These are phyloP conservation scores for Blastomyces gilchristii DNA, from an alignment of 2,329 filamentous ascomycete species.

Conservation along the genomic window DNA sequence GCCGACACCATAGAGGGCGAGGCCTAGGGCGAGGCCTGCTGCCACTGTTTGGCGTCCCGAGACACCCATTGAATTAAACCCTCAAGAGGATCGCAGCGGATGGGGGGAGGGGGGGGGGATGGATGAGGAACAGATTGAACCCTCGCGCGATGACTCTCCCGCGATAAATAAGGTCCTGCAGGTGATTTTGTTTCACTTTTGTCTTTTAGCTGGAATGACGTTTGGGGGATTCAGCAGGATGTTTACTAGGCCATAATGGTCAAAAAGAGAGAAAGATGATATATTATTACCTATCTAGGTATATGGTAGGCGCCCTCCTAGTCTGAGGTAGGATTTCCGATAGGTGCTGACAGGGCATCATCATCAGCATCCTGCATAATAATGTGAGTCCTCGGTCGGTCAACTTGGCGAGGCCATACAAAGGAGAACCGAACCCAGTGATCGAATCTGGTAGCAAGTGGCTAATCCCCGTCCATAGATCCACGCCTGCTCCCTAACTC, in stretches of 20 bases:
- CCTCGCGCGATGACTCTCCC: background rate
- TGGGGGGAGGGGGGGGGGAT: no score
- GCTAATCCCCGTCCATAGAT: background rate
- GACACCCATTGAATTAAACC: background rate
- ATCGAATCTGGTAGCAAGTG: background rate
- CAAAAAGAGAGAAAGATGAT: no score
- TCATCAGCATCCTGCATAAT: background rate
- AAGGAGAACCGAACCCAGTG: background rate
- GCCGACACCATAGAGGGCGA: background rate
- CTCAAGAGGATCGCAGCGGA: no score
- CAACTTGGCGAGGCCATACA: background rate
- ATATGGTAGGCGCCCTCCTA: no score
- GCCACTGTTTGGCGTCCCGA: background rate
- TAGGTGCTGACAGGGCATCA: no score
- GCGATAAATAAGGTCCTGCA: background rate
- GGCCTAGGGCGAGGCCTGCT: no score
- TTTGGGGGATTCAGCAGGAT: background rate
- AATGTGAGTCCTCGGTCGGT: background rate
- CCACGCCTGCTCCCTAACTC: background rate
- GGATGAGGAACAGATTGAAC: background rate
- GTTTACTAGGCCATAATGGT: no score
- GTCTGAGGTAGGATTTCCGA: no score
- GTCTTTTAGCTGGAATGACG: background rate
- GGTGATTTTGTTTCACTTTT: background rate
- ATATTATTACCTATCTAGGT: no score